A percentile compares a stretch with the other conserved stretches of the same genome.
phyloP scores from a whole-genome alignment of 345 rosid species.

The Fremontodendron californicum region DNA sequence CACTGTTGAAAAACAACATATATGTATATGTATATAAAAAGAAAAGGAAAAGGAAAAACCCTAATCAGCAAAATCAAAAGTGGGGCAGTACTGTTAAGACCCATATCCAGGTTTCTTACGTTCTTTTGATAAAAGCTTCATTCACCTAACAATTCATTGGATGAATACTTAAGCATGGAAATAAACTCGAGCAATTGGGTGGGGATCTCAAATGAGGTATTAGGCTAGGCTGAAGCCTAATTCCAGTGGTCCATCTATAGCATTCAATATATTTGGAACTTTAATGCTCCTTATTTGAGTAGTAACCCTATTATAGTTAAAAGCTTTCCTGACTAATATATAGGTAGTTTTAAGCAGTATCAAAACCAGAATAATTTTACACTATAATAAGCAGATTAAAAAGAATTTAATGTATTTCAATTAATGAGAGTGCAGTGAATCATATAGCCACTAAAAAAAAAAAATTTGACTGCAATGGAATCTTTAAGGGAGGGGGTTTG shows the following conservation, averaged over 20 bases:
- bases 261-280: slow-evolving; percentile 8
- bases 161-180: neutral
- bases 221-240: neutral
- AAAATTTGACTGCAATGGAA: neutral
- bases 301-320: neutral
- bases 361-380: neutral
- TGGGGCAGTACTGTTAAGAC: neutral
- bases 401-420: neutral
- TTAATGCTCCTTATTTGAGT: neutral
- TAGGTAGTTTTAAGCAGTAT: neutral
- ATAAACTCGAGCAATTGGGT: neutral
- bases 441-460: neutral
- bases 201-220: neutral
- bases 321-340: neutral
- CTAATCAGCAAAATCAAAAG: neutral
- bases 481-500: neutral
- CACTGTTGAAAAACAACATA: neutral
- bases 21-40: neutral
- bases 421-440: neutral
- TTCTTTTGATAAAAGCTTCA: slow-evolving; percentile 14
- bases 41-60: neutral
- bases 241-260: slow-evolving; percentile 30
- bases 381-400: neutral
- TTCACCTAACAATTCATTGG: slow-evolving; percentile 13
- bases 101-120: neutral